phyloP scores from a whole-genome alignment of 805 yeast genomes.

The Clavispora santaluciae region DNA sequence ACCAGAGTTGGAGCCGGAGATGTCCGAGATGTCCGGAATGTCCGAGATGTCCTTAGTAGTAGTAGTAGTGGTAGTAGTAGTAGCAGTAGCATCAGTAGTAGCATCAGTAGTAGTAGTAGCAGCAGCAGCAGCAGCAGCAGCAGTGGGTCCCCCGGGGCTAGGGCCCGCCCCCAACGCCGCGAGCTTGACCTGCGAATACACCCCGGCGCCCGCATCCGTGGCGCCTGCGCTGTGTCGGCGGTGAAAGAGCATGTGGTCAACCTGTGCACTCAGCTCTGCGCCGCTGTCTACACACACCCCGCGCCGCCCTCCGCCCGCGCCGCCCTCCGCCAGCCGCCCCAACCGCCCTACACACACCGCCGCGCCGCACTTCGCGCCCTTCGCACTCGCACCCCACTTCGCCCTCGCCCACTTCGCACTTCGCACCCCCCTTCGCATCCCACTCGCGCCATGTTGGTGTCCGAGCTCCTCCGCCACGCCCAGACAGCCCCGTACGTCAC shows the following conservation, averaged over 20 bases:
- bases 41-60: no score
- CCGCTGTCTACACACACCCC: slow-evolving; percentile 1
- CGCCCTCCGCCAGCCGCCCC: background rate
- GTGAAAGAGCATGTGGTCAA: background rate
- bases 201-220: background rate
- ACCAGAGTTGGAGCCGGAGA: background rate
- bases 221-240: background rate
- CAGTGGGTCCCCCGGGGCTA: no score
- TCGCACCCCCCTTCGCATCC: no score
- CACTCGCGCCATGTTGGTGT: background rate
- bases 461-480: background rate
- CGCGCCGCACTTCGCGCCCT: no score
- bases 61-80: no score
- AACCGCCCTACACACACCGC: background rate
- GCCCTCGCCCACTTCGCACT: no score
- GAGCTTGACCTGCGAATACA: background rate
- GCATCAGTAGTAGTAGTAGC: no score
- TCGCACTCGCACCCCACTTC: no score
- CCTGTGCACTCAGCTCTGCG: no score
- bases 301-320: background rate
- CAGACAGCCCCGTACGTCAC: background rate
- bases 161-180: slow-evolving; percentile 1
- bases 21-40: no score
- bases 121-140: no score
- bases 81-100: no score